Evolutionary conservation across 164 flowering plant species (phyloP).

Genomic region (Vitis amurensis): DNA sequence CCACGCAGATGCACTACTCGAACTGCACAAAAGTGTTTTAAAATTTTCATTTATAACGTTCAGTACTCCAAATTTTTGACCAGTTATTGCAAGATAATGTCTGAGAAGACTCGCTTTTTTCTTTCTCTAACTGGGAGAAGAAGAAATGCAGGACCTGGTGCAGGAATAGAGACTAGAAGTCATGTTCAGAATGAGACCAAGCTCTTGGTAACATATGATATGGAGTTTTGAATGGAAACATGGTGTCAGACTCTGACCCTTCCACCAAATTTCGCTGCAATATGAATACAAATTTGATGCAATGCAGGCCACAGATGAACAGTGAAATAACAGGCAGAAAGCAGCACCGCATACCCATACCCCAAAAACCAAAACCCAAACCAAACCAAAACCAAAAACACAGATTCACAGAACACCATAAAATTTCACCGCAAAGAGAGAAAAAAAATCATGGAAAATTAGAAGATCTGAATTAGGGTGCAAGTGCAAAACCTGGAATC

Average conservation of each 20-base stretch:
- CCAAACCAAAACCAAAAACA: not conserved
- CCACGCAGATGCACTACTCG: not conserved
- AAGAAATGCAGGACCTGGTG: too few species aligned
- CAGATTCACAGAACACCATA: not conserved
- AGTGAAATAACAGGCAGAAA: not conserved
- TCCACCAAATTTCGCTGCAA: too few species aligned
- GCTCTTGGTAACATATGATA: too few species aligned
- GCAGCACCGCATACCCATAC: not conserved
- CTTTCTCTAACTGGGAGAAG: too few species aligned
- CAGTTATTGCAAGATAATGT: not conserved
- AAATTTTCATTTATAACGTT: not conserved
- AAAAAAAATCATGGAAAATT: not conserved
- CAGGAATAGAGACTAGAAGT: too few species aligned
- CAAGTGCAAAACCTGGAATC: constrained; percentile 28
- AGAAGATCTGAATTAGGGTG: not conserved
- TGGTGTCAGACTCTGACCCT: too few species aligned
- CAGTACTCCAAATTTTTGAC: not conserved
- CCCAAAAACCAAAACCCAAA: not conserved
- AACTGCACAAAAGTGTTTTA: not conserved
- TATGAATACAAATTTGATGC: not conserved
- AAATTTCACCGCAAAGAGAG: not conserved
- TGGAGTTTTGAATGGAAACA: too few species aligned
- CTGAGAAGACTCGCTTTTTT: not conserved
- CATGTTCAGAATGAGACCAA: too few species aligned
- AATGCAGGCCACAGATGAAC: constrained; percentile 1